These are phyloP conservation scores for Candida glaebosa DNA, from an alignment of 805 yeast species.

Conservation along the genomic window DNA sequence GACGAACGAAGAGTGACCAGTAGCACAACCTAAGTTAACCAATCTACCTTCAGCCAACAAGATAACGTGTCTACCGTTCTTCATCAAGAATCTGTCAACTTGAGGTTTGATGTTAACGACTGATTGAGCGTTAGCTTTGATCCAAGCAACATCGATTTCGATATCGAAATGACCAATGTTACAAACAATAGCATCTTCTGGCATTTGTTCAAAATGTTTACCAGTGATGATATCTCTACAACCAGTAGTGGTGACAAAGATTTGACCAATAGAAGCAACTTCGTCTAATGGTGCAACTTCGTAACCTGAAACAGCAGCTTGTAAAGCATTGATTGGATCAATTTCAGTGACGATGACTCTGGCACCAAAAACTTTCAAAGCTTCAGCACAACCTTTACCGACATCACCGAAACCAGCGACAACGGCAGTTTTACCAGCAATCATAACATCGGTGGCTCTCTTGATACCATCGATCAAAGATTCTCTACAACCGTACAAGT, in stretches of 20 bases:
- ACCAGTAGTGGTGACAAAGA: slow-evolving; percentile 98
- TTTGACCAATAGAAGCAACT: slow-evolving; percentile 90
- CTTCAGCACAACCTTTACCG: slow-evolving; percentile 99
- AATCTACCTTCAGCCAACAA: slow-evolving; percentile 98
- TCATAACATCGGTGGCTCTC: slow-evolving; percentile 99
- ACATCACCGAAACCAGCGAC: slow-evolving; percentile 99
- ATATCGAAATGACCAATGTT: slow-evolving; percentile 99
- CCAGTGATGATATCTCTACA: slow-evolving; percentile 97
- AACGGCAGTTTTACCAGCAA: slow-evolving; percentile 98
- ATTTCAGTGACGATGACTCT: slow-evolving; percentile 96
- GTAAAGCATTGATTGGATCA: slow-evolving; percentile 98
- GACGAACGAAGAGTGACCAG: slow-evolving; percentile 98
- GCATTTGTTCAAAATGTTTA: slow-evolving; percentile 85
- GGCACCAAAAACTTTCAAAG: slow-evolving; percentile 98
- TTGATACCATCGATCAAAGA: slow-evolving; percentile 97
- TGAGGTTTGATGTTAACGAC: slow-evolving; percentile 98
- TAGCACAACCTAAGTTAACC: slow-evolving; percentile 99
- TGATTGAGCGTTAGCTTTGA: slow-evolving; percentile 88
- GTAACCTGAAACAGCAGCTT: slow-evolving; percentile 99
- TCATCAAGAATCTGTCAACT: slow-evolving; percentile 93
- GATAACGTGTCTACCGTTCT: slow-evolving; percentile 89
- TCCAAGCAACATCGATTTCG: slow-evolving; percentile 99
- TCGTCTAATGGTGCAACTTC: slow-evolving; percentile 95
- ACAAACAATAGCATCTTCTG: slow-evolving; percentile 99
- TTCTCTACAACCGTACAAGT: slow-evolving; percentile 99